Conservation (phyloP, 495 filamentous ascomycete species). For the Talaromyces thailandensis region DNA sequence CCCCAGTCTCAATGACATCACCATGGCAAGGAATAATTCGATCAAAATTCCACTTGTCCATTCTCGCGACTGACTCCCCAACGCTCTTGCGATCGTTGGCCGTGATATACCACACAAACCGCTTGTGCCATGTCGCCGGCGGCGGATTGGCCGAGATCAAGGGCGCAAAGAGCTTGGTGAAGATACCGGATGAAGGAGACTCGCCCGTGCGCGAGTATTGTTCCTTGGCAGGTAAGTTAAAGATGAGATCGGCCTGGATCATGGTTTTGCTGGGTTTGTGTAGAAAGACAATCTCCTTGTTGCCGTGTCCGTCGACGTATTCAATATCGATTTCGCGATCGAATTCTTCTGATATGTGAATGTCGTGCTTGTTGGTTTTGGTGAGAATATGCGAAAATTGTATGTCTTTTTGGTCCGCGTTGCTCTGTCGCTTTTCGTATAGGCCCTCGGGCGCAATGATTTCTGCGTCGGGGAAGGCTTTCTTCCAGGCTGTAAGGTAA, state of each 20-base stretch:
- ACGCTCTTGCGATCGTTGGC: slow-evolving; percentile 56
- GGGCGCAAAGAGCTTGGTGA: slow-evolving; percentile 52
- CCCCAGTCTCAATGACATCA: slow-evolving; percentile 72
- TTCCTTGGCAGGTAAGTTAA: slow-evolving; percentile 82
- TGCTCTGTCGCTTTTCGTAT: slow-evolving; percentile 68
- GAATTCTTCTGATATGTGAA: slow-evolving; percentile 64
- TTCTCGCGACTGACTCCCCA: slow-evolving; percentile 55
- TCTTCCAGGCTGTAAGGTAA: slow-evolving; percentile 73
- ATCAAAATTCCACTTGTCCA: slow-evolving; percentile 77
- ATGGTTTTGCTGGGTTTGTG: slow-evolving; percentile 74
- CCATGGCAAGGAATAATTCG: slow-evolving; percentile 89
- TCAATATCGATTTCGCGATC: slow-evolving; percentile 80
- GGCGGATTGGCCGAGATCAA: slow-evolving; percentile 51
- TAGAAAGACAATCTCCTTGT: slow-evolving; percentile 79
- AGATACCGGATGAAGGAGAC: slow-evolving; percentile 42
- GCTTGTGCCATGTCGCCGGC: slow-evolving; percentile 62
- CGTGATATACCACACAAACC: slow-evolving; percentile 76
- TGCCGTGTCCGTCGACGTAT: slow-evolving; percentile 69
- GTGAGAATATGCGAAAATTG: slow-evolving; percentile 63
- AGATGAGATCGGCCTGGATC: slow-evolving; percentile 87
- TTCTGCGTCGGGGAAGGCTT: slow-evolving; percentile 65
- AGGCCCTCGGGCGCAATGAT: slow-evolving; percentile 82
- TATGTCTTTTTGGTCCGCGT: slow-evolving; percentile 55
- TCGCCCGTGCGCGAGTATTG: slow-evolving; percentile 65
- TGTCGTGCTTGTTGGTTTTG: slow-evolving; percentile 37